Evolutionary conservation across 2,329 filamentous ascomycete genomes (phyloP), one percentile per base, ranked within the genome.

Genomic region (Blumeria hordei): DNA sequence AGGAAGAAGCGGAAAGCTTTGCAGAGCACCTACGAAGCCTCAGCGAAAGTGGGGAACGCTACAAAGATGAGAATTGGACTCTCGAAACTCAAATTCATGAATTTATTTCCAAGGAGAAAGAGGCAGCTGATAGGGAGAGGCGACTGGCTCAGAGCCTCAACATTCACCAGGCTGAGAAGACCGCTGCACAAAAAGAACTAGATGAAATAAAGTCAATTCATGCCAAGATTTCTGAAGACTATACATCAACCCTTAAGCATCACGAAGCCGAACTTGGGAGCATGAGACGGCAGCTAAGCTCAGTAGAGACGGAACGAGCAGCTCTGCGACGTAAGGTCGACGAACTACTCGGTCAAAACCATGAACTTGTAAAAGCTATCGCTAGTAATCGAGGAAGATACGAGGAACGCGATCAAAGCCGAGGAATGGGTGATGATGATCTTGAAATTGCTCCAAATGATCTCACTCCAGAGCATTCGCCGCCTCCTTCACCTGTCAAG

Each of bases 41-140:
- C 43, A 88, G 95, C 62, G 92, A 98, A 68, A 94, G 85, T 65
- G 92, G 98, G 67, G 84, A 93, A 63, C 82, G 86, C 54, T 94
- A 94, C 71, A 96, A 95, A 69, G 92, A 98, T 64, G 92, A 96
- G 68, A 98, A 96, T 66, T 98, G 92, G 92, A 90, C 85, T 59
- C 75, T 98, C 39, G 92, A 98, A 68, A 94, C 88, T 0, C 85
- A 88, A 62, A 76, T 93, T 21, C 92, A 94, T 63, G 88, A 96
- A 59, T 72, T 90, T 44, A 75, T 84, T 54, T 76, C 82, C 7
- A 74, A 77, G 14, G 76, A 83, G 59, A 86, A 81, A 64, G 86
- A 94, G 50, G 77, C 84, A 0, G 72, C 80, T 12, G 88, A 92
- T 64, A 83, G 83, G 58, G 88, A 95, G 67, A 85, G 87, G 67